A percentile compares a stretch with the other conserved stretches of the same genome.
phyloP scores from a whole-genome alignment of 345 rosid genomes.

The Brassica rapa region DNA sequence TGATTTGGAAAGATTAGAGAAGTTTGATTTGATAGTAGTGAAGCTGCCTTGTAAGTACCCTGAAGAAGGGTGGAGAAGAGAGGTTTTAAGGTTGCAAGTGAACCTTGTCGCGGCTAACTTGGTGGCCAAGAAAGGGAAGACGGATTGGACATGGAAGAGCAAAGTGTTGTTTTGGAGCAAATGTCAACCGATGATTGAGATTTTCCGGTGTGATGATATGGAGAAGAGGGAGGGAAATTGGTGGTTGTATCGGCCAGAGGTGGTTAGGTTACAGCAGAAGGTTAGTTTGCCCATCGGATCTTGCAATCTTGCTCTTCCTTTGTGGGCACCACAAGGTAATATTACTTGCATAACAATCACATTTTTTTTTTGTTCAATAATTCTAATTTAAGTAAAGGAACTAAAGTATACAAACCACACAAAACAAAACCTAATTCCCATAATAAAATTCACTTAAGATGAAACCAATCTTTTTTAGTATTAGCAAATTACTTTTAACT shows the following conservation, averaged over 20 bases:
- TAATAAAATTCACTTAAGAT: neutral
- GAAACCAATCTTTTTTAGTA: neutral
- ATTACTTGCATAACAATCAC: neutral
- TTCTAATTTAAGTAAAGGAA: neutral
- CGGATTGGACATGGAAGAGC: slow-evolving; percentile 57
- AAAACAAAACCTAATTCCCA: neutral
- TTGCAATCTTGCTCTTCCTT: slow-evolving; percentile 73
- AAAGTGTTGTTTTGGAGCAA: slow-evolving; percentile 79
- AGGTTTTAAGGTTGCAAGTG: slow-evolving; percentile 77
- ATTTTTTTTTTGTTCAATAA: neutral
- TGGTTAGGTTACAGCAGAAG: slow-evolving; percentile 65
- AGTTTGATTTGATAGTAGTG: slow-evolving; percentile 72
- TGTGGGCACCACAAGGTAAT: slow-evolving; percentile 84
- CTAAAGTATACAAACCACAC: neutral
- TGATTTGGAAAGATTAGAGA: slow-evolving; percentile 45
- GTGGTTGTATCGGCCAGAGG: slow-evolving; percentile 75
- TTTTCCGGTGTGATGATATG: slow-evolving; percentile 83
- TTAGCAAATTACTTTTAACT: neutral
- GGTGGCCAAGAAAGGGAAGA: slow-evolving; percentile 63
- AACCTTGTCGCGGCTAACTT: slow-evolving; percentile 69
- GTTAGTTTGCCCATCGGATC: slow-evolving; percentile 81
- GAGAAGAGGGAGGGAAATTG: slow-evolving; percentile 71
- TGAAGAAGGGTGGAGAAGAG: slow-evolving; percentile 82
- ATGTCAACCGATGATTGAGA: slow-evolving; percentile 89
- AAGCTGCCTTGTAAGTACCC: slow-evolving; percentile 79